A percentile compares a stretch with the other conserved stretches of the same genome.
Conservation (phyloP, 1,284 basidiomycete genomes). For the Rhizoctonia solani region DNA sequence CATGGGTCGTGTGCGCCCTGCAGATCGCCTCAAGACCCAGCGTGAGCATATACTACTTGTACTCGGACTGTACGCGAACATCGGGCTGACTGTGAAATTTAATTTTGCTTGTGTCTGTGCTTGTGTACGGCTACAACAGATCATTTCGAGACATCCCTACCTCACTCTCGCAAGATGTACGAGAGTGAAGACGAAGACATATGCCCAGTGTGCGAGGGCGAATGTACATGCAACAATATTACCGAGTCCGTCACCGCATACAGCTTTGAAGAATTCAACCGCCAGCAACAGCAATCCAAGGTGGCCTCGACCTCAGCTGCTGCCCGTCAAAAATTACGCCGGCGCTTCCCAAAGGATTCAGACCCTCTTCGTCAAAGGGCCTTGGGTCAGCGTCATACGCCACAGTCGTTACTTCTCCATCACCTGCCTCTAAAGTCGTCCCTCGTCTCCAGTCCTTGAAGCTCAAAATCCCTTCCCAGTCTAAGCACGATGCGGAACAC, state of each 20-base stretch:
- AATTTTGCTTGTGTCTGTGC: too few species aligned
- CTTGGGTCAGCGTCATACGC: slow-evolving; percentile 14
- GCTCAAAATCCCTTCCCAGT: not conserved
- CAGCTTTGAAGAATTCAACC: slow-evolving; percentile 23
- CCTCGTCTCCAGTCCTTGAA: slow-evolving; percentile 14
- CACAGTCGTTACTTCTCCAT: slow-evolving; percentile 2
- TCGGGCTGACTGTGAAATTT: too few species aligned
- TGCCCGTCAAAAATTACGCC: slow-evolving; percentile 21
- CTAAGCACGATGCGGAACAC: slow-evolving; percentile 2
- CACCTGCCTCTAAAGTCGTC: slow-evolving; percentile 10
- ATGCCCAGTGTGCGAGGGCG: slow-evolving; percentile 31
- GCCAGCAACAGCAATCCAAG: slow-evolving; percentile 1
- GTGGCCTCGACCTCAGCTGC: not conserved
- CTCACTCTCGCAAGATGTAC: not conserved
- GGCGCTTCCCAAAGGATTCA: slow-evolving; percentile 28
- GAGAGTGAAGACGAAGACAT: slow-evolving; percentile 29
- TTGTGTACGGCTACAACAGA: too few species aligned
- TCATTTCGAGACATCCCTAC: too few species aligned
- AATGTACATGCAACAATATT: slow-evolving; percentile 30
- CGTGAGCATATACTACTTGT: slow-evolving; percentile 14
- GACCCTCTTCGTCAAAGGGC: slow-evolving; percentile 28
- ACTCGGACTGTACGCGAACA: too few species aligned
- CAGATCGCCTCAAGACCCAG: slow-evolving; percentile 25
- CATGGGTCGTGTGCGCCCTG: slow-evolving; percentile 14
- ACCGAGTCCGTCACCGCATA: slow-evolving; percentile 27